Evolutionary conservation across 768 basidiomycete genomes (phyloP), one percentile per base, ranked within the genome.

Genomic region (Tubosaeta sp.): DNA sequence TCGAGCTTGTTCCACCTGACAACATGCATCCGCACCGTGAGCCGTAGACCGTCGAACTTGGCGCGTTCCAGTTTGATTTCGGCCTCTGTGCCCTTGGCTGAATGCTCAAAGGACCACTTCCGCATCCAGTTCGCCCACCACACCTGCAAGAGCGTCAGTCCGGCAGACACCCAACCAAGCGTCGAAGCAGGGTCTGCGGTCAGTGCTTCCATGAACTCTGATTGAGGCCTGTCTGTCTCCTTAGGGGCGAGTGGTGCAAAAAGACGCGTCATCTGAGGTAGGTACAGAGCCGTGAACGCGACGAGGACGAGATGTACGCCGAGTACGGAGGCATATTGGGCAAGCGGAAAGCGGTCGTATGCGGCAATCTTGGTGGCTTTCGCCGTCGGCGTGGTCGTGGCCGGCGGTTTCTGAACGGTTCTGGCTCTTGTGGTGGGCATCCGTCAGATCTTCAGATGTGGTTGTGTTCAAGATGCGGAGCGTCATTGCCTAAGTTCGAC

Each of bases 51-150:
- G 38, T 80, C 65, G 37, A 72, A 65, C 42, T 63, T 62, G n/a
- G 65, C 68, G 54, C 69, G 76, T 39, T 78, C 73, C n/a, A 76
- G 52, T 53, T 65, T 72, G 50, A 70, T 71, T 55, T 79, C 74
- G 13, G 72, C 73, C 33, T 74, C 67, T 4, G 75, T 67, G 8
- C 76, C 76, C 31, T 74, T 65, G 34, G 74, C 52, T 0, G 65
- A 57, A 41, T 72, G 69, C 16, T 74, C 73, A 13, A 78, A 73
- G 64, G 72, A 77, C 86, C 84, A 88, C 22, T 70, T 61, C 52
- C 82, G 72, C 58, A 90, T 62, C 75, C 81, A 85, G 4, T 78
- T 79, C 2, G 78, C 84, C 87, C 89, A 93, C 84, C 85, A 89
- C 10, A 72, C 70, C 60, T 86, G 77, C 33, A 88, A 62, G 3